Base-by-base conservation (phyloP, 768 basidiomycete species). In the Calocybe gangraenosa region DNA sequence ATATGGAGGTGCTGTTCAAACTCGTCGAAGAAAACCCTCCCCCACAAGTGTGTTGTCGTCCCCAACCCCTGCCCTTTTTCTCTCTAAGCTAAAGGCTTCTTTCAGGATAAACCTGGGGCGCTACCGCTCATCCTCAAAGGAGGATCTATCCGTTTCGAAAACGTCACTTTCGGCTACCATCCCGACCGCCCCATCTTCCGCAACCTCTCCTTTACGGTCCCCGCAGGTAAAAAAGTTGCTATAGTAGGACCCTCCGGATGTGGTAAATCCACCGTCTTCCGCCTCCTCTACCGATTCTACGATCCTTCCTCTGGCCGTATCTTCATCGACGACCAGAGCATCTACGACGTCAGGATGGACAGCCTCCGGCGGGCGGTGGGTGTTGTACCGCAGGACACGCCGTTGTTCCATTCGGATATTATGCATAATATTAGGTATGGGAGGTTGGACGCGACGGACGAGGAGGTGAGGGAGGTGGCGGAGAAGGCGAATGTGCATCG, bases 371-470 rank as follows among this genome's bases (percentile, higher is more conserved):
- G 67, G 36, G 66, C 74, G 2, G 85, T 99, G 22, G 96, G 95
- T 2, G 92, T 98, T 14, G 96, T 99, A 1, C 96, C 96, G 1
- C 95, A 99, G 63, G 96, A 99, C 57, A 99, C 95, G 13, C 95
- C 96, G 1, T 71, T 99, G 2, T 98, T 99, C 75, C 94, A 99
- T 63, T 84, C 90, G 4, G 85, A 97, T 59, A 84, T 98, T 37
- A 71, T 96, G 76, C 92, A 97, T 61, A 99, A 99, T 58, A 81
- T 99, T 37, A 76, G 94, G 10, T 99, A 99, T 61, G 96, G 96
- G 1, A 73, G 85, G 18, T 65, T 98, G 21, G 80, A 84, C 45
- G 95, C 94, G 37, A 86, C 71, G 1, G 93, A 98, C 52, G 89
- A 89, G 45, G 87, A 97, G 59, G 96, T 98, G 22, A 73, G 76